A percentile compares a stretch with the other conserved stretches of the same genome.
Conservation (phyloP, 768 basidiomycete species). For the Boletus eberwhitei region DNA sequence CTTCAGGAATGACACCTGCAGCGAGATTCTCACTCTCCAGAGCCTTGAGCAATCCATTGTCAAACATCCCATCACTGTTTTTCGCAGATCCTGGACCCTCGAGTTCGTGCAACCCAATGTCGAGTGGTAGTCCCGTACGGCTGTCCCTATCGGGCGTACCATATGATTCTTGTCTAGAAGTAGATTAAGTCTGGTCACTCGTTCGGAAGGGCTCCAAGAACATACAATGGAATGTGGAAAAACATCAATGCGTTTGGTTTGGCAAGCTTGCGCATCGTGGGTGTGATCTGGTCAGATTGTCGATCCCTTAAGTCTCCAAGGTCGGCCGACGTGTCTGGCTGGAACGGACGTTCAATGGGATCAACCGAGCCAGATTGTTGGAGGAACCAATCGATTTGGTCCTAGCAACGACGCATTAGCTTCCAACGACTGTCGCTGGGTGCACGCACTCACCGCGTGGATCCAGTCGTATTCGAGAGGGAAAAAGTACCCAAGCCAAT, state of each 20-base stretch:
- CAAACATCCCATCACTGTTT: conserved; percentile 78
- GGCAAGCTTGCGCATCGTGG: conserved; percentile 55
- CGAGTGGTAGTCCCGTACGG: conserved; percentile 56
- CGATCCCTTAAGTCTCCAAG: conserved; percentile 61
- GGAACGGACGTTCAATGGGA: conserved; percentile 79
- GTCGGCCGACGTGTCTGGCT: conserved; percentile 57
- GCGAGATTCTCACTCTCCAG: conserved; percentile 64
- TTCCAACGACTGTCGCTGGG: neutral
- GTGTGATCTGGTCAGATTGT: conserved; percentile 57
- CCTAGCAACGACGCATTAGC: conserved; percentile 23
- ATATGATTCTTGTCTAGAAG: conserved; percentile 70
- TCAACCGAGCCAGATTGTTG: conserved; percentile 74
- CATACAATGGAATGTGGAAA: conserved; percentile 94
- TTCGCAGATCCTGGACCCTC: conserved; percentile 63
- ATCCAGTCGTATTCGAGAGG: conserved; percentile 86
- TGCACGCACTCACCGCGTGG: conserved; percentile 46
- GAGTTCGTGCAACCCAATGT: conserved; percentile 61
- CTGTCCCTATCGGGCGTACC: conserved; percentile 61
- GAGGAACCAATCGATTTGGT: conserved; percentile 90
- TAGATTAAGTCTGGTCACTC: neutral
- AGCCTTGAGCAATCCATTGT: conserved; percentile 72
- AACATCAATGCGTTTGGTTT: conserved; percentile 98
- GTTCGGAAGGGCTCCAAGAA: neutral
- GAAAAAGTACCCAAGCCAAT: conserved; percentile 57
- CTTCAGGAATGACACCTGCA: conserved; percentile 52